Conservation (phyloP, 2,329 filamentous ascomycete species). For the Colletotrichum sp. region DNA sequence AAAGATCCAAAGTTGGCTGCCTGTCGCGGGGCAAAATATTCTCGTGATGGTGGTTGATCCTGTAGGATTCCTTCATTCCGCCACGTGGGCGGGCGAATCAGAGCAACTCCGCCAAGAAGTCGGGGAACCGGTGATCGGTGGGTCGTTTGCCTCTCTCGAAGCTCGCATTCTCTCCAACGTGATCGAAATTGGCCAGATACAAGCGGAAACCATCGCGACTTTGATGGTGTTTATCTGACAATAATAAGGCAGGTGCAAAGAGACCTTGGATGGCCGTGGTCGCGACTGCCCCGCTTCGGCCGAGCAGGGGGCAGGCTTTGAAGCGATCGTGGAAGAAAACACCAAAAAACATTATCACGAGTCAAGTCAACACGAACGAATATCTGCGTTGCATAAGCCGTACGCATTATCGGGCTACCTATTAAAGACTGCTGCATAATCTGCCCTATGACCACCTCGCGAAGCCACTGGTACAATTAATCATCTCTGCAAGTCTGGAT, state of each 20-base stretch:
- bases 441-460: not conserved
- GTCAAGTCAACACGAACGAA: not conserved
- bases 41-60: not conserved
- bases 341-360: not conserved
- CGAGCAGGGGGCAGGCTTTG: not conserved
- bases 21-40: not conserved
- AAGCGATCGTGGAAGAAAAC: not conserved
- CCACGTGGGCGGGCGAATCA: not conserved
- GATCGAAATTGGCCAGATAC: not conserved
- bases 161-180: not conserved
- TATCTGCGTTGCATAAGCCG: not conserved
- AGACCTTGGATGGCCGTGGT: not conserved
- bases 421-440: not conserved
- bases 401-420: not conserved
- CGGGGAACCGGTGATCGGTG: not conserved
- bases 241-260: rapidly evolving
- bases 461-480: not conserved
- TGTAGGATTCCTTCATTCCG: not conserved
- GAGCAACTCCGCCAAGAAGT: not conserved
- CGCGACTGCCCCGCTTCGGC: not conserved
- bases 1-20: not conserved
- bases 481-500: not conserved
- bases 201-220: not conserved
- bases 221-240: not conserved
- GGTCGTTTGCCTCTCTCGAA: not conserved